phyloP scores from a whole-genome alignment of 192 early-diverging fungal species.

The Pecoramyces ruminantium region DNA sequence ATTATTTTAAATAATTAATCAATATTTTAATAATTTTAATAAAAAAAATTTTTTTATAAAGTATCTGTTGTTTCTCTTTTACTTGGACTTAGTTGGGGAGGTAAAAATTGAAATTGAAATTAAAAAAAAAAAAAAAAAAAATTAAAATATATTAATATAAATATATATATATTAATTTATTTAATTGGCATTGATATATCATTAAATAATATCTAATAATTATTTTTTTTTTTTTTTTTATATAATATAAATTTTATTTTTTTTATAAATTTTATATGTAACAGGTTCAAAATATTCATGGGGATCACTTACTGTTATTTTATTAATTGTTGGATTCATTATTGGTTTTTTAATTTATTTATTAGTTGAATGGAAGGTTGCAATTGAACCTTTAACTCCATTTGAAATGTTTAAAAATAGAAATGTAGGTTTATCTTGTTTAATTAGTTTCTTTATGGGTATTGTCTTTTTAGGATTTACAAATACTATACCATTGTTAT shows the following conservation, averaged over 20 bases:
- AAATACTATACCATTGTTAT: background rate
- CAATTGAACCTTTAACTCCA: conserved; percentile 40
- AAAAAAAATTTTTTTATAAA: background rate
- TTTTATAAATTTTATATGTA: too few relatives aligned
- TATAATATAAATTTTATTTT: too few relatives aligned
- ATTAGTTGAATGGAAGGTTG: conserved; percentile 38
- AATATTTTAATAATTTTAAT: too few relatives aligned
- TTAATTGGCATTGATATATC: too few relatives aligned
- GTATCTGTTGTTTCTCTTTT: background rate
- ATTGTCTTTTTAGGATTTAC: background rate
- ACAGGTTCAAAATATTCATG: background rate
- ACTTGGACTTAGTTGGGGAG: background rate
- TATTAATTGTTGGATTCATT: conserved; percentile 21
- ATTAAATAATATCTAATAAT: too few relatives aligned
- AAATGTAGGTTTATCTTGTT: background rate
- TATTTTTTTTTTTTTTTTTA: too few relatives aligned
- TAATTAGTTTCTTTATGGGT: background rate
- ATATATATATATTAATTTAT: too few relatives aligned
- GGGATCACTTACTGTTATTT: background rate
- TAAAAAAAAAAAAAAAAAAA: too few relatives aligned
- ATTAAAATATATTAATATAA: too few relatives aligned
- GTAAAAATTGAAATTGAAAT: too few relatives aligned
- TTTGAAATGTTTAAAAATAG: background rate
- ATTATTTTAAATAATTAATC: too few relatives aligned
- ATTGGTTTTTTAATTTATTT: conserved; percentile 41